Evolutionary conservation across 805 yeast genomes (phyloP).

Genomic region (Ogataea degrootiae): DNA sequence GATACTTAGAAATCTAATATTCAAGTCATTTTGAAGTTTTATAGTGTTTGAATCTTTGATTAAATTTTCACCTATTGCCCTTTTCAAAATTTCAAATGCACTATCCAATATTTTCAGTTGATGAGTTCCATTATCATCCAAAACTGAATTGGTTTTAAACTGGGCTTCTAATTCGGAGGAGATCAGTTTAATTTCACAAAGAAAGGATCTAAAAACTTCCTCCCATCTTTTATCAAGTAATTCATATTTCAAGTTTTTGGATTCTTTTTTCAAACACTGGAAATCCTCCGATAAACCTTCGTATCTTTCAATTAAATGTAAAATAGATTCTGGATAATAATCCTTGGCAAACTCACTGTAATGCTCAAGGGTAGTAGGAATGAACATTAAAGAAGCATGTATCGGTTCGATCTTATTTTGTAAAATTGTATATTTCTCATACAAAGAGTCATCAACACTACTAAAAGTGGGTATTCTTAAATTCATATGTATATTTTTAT

Average conservation of each 20-base stretch:
- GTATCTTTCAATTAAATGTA: slow-evolving; percentile 34
- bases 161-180: slow-evolving; percentile 21
- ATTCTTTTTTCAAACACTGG: slow-evolving; percentile 36
- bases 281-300: slow-evolving; percentile 36
- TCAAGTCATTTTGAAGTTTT: slow-evolving; percentile 2
- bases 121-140: neutral
- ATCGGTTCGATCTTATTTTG: slow-evolving; percentile 45
- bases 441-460: slow-evolving; percentile 34
- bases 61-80: slow-evolving; percentile 19
- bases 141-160: slow-evolving; percentile 1
- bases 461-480: slow-evolving; percentile 36
- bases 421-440: slow-evolving; percentile 38
- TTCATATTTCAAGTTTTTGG: slow-evolving; percentile 39
- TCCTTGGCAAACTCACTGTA: slow-evolving; percentile 31
- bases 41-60: slow-evolving; percentile 5
- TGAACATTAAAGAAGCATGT: slow-evolving; percentile 44
- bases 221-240: slow-evolving; percentile 54
- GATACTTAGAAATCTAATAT: slow-evolving; percentile 3
- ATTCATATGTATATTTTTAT: slow-evolving; percentile 2
- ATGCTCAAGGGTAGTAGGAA: slow-evolving; percentile 46
- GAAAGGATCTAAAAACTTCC: slow-evolving; percentile 43
- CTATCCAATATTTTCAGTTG: slow-evolving; percentile 2
- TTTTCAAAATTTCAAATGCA: slow-evolving; percentile 17
- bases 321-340: slow-evolving; percentile 28
- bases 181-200: slow-evolving; percentile 35